These are phyloP conservation scores for Nigrospora oryzae DNA, from an alignment of 2,329 filamentous ascomycete genomes.

Conservation along the genomic window DNA sequence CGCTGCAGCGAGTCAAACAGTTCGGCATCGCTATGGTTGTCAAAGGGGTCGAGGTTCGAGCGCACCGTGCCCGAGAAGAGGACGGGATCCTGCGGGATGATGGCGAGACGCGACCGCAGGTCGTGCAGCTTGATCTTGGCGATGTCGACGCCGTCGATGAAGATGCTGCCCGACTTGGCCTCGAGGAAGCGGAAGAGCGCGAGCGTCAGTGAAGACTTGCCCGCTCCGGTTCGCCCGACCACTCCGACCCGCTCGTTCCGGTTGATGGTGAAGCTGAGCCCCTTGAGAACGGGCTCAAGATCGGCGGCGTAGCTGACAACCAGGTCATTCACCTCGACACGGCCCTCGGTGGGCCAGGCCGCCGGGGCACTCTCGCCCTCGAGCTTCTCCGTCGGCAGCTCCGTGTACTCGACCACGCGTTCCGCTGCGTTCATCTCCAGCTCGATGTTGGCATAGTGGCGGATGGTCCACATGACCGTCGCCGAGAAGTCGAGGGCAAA, in stretches of 20 bases:
- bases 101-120: conserved; percentile 65
- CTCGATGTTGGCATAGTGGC: conserved; percentile 63
- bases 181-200: conserved; percentile 74
- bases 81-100: conserved; percentile 75
- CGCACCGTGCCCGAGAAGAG: conserved; percentile 73
- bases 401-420: conserved; percentile 66
- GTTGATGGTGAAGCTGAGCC: conserved; percentile 57
- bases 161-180: conserved; percentile 54
- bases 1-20: conserved; percentile 61
- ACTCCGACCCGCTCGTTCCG: conserved; percentile 66
- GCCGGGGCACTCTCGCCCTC: conserved; percentile 54
- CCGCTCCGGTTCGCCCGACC: conserved; percentile 69
- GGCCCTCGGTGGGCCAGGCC: conserved; percentile 67
- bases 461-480: conserved; percentile 51
- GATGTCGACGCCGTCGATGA: conserved; percentile 68
- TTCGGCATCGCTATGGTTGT: conserved; percentile 59
- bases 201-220: conserved; percentile 68
- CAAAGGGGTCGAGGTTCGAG: conserved; percentile 70
- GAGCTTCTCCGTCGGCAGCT: conserved; percentile 58
- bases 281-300: conserved; percentile 61
- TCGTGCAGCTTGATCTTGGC: conserved; percentile 62
- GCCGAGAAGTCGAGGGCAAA: conserved; percentile 64
- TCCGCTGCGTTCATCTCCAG: conserved; percentile 74
- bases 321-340: conserved; percentile 64
- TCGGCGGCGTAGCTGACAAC: conserved; percentile 65